Evolutionary conservation across 2,329 filamentous ascomycete genomes (phyloP).

Genomic region (Cladosporium sp.): DNA sequence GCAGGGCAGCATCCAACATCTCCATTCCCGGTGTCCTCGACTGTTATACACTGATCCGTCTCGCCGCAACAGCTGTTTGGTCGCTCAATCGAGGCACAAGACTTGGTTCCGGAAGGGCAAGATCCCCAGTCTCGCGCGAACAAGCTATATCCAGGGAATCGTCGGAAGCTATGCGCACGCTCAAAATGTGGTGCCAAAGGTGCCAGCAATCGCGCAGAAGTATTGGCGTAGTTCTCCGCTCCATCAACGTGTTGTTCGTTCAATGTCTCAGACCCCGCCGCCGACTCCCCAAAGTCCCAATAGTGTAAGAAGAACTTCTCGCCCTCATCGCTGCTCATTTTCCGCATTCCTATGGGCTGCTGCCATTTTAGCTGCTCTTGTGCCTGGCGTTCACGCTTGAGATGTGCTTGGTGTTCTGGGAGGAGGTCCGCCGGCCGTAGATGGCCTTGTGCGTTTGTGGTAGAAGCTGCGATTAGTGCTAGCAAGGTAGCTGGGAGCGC

Average conservation of each 20-base stretch:
- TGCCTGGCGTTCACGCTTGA: constrained; percentile 44
- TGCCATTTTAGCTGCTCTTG: constrained; percentile 42
- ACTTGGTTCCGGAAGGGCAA: constrained; percentile 63
- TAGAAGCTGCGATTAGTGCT: constrained; percentile 22
- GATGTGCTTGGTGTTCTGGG: constrained; percentile 47
- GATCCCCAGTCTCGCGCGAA: constrained; percentile 61
- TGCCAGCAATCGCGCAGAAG: constrained; percentile 13
- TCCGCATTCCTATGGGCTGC: constrained; percentile 65
- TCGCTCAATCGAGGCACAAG: constrained; percentile 64
- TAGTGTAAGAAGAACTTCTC: constrained; percentile 75
- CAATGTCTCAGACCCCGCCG: constrained; percentile 3
- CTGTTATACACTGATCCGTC: constrained; percentile 65
- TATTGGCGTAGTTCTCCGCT: neutral
- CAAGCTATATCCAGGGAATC: constrained; percentile 34
- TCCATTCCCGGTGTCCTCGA: constrained; percentile 60
- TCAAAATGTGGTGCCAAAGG: constrained; percentile 16
- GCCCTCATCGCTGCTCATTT: constrained; percentile 68
- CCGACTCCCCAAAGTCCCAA: constrained; percentile 48
- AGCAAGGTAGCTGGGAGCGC: constrained; percentile 31
- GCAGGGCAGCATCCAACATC: constrained; percentile 73
- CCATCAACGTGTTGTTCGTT: neutral
- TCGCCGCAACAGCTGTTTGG: constrained; percentile 72
- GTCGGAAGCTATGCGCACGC: constrained; percentile 1
- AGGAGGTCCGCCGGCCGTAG: constrained; percentile 49
- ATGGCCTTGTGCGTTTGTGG: constrained; percentile 39